Conservation (phyloP, 2,329 filamentous ascomycete species). For the Neofusicoccum sp. region DNA sequence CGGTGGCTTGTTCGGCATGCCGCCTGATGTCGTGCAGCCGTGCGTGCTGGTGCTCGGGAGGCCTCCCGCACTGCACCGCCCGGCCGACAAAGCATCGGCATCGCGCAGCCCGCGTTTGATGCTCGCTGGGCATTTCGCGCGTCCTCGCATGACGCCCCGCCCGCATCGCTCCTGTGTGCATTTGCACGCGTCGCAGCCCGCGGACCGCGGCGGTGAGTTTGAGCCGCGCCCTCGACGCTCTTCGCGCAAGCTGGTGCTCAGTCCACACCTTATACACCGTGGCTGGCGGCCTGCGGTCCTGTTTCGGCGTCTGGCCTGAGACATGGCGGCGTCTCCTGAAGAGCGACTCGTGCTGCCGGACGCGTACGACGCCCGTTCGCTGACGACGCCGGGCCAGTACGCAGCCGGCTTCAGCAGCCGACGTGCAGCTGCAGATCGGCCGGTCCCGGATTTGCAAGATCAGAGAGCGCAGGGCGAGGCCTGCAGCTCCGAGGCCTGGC, state of each 20-base stretch:
- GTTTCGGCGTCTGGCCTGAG: background rate
- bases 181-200: background rate
- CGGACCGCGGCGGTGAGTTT: background rate
- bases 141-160: background rate
- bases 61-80: background rate
- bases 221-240: background rate
- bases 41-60: background rate
- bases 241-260: background rate
- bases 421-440: background rate
- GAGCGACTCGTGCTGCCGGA: background rate
- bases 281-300: background rate
- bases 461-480: no score
- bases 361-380: background rate
- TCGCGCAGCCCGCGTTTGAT: background rate
- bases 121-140: background rate
- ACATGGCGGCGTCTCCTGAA: background rate
- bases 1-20: background rate
- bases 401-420: background rate
- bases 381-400: background rate
- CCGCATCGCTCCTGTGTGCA: background rate
- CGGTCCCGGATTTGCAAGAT: constrained; percentile 3
- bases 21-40: background rate
- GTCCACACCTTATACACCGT: background rate
- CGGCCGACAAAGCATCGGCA: background rate
- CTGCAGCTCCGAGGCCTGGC: no score